Evolutionary conservation across 768 basidiomycete genomes (phyloP).

Genomic region (Termitomyces sp.): DNA sequence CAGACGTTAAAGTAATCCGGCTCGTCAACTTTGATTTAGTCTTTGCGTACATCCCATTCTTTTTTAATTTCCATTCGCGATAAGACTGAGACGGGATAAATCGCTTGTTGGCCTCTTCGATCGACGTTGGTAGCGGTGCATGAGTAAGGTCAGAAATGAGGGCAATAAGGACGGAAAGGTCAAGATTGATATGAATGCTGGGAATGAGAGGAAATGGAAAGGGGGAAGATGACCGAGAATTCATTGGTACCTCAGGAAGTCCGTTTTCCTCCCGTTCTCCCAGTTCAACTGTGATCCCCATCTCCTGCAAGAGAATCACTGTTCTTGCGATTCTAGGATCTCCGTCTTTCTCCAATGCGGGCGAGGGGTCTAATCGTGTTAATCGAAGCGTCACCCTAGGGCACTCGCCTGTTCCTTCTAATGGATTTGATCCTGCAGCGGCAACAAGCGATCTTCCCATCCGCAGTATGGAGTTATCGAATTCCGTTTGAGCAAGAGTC

Average conservation of each 20-base stretch:
- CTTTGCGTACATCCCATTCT: constrained; percentile 18
- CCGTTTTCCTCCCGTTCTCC: constrained; percentile 43
- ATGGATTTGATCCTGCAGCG: constrained; percentile 55
- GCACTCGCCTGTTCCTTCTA: constrained; percentile 29
- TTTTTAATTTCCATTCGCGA: constrained; percentile 52
- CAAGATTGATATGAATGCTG: constrained; percentile 66
- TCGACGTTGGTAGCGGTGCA: constrained; percentile 49
- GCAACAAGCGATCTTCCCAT: constrained; percentile 64
- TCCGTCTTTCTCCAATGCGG: constrained; percentile 18
- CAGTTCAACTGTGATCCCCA: constrained; percentile 65
- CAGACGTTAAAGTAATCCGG: constrained; percentile 5
- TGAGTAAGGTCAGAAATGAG: constrained; percentile 81
- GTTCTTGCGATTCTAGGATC: constrained; percentile 62
- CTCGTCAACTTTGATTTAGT: constrained; percentile 7
- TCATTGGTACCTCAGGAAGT: constrained; percentile 10
- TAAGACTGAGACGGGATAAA: constrained; percentile 59
- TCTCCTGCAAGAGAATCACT: constrained; percentile 42
- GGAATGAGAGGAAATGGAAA: constrained; percentile 30
- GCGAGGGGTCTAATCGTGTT: constrained; percentile 56
- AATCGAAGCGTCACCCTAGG: constrained; percentile 58
- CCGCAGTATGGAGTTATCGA: constrained; percentile 69
- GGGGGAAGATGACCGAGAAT: constrained; percentile 9
- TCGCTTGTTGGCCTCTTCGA: constrained; percentile 53
- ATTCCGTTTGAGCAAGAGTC: constrained; percentile 40
- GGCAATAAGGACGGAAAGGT: constrained; percentile 81